Conservation (phyloP, 768 basidiomycete genomes). For the Auricularia heimuer region DNA sequence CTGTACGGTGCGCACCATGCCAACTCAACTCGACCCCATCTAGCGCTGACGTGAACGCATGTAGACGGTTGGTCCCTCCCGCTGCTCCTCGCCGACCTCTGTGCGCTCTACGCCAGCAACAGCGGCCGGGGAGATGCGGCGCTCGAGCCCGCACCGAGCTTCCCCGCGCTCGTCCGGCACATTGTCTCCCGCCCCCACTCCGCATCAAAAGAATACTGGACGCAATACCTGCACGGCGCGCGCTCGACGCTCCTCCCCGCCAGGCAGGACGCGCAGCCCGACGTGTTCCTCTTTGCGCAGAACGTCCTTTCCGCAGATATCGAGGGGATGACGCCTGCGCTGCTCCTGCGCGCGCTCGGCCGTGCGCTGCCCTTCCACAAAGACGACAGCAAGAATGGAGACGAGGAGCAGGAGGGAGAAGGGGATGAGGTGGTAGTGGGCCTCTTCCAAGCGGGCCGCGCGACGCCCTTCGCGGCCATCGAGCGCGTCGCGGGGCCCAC, state of each 20-base stretch:
- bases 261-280: neutral
- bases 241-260: neutral
- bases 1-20: slow-evolving; percentile 27
- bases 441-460: neutral
- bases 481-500: neutral
- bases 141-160: neutral
- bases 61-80: slow-evolving; percentile 33
- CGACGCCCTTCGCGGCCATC: neutral
- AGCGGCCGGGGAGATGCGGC: slow-evolving; percentile 14
- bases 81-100: slow-evolving; percentile 32
- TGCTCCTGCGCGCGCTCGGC: neutral
- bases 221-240: neutral
- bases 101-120: slow-evolving; percentile 19
- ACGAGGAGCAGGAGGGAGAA: no score
- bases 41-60: neutral
- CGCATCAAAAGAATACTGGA: neutral
- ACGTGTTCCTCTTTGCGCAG: neutral
- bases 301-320: neutral
- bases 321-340: neutral
- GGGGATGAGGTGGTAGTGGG: neutral
- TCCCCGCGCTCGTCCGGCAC: neutral
- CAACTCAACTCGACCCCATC: no score
- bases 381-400: no score
- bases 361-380: neutral
- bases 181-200: neutral